A percentile compares a stretch with the other conserved stretches of the same genome.
Conservation (phyloP, 805 yeast species). For the Ogataea saltuana region DNA sequence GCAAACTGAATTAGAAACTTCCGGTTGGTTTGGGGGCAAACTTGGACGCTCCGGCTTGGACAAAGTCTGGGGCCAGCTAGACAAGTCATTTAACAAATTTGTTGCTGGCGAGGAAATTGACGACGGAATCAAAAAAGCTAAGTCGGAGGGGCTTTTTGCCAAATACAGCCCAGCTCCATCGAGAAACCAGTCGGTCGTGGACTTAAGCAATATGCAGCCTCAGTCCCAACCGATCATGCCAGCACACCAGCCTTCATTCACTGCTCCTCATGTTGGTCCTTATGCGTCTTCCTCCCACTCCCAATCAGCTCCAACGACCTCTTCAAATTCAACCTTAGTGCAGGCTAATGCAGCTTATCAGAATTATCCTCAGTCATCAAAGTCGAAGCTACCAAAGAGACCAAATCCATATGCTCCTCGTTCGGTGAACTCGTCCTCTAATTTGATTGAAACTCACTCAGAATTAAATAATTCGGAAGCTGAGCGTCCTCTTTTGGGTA, state of each 20-base stretch:
- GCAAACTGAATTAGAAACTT: slow-evolving; percentile 37
- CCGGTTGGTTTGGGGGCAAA: slow-evolving; percentile 75
- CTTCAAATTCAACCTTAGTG: slow-evolving; percentile 26
- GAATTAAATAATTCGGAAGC: neutral
- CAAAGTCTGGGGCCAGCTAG: slow-evolving; percentile 85
- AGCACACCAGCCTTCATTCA: slow-evolving; percentile 11
- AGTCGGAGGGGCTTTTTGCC: slow-evolving; percentile 61
- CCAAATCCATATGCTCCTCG: slow-evolving; percentile 17
- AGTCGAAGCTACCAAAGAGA: slow-evolving; percentile 14
- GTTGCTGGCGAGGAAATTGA: slow-evolving; percentile 82
- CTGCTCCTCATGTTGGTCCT: slow-evolving; percentile 7
- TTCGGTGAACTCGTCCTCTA: neutral
- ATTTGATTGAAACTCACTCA: neutral
- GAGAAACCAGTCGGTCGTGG: slow-evolving; percentile 48
- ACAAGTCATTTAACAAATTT: slow-evolving; percentile 73
- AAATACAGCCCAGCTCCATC: slow-evolving; percentile 72
- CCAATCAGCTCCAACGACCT: slow-evolving; percentile 27
- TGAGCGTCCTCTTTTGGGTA: slow-evolving; percentile 3
- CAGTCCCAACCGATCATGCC: slow-evolving; percentile 24
- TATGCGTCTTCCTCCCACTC: slow-evolving; percentile 21
- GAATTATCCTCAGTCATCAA: slow-evolving; percentile 13
- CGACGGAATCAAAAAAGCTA: slow-evolving; percentile 31
- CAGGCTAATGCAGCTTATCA: slow-evolving; percentile 13
- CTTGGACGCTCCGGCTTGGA: slow-evolving; percentile 44
- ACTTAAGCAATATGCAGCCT: slow-evolving; percentile 27